Evolutionary conservation across 148 eudicot species (phyloP), one percentile per base, ranked within the genome.

Genomic region (Pharnaceum exiguum): DNA sequence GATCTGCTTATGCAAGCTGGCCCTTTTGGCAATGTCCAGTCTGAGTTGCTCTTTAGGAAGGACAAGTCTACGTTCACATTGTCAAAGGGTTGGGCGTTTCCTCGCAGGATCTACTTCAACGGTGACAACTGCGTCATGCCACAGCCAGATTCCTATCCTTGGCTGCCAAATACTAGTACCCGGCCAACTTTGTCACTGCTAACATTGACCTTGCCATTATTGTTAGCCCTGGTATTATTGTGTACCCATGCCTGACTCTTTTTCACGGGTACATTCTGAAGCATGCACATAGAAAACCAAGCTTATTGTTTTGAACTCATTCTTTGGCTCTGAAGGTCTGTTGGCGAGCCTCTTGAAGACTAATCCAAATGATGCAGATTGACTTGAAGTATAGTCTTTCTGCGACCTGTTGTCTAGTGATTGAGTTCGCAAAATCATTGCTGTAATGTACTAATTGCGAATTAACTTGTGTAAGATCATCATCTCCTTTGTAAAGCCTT

Each of bases 91-190:
- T 84, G 86, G 90, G 86, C 86, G 18, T 84, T 81, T 27, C 90
- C 90, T 22, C 66, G 73, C 32, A 75, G 79, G 54, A 59, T 84
- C 11, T 84, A 84, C 60, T 84, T 84, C 74, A 78, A 84, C 35
- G 90, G 90, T n/a, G 86, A 84, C 50, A 75, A 73, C 32, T 84
- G 90, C 50, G 82, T 81, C 60, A 73, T 81, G 86, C 90, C 90
- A 19, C 75, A 83, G 27, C 90, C 90, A 1, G 87, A 84, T 63
- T 25, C 70, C 17, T 84, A 81, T 40, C 90, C 90, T 15, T 74
- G 59, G 61, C 42, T 78, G 66, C 90, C 90, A 38, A 81, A 74
- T 37, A 46, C 64, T 10, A 71, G 85, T 50, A 55, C 69, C 37
- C 60, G 57, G 55, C 31, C 56, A 16, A 26, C 25, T 5, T 13